A percentile compares a stretch with the other conserved stretches of the same genome.
Conservation (phyloP, 2,329 filamentous ascomycete genomes). For the Fusarium sp. region DNA sequence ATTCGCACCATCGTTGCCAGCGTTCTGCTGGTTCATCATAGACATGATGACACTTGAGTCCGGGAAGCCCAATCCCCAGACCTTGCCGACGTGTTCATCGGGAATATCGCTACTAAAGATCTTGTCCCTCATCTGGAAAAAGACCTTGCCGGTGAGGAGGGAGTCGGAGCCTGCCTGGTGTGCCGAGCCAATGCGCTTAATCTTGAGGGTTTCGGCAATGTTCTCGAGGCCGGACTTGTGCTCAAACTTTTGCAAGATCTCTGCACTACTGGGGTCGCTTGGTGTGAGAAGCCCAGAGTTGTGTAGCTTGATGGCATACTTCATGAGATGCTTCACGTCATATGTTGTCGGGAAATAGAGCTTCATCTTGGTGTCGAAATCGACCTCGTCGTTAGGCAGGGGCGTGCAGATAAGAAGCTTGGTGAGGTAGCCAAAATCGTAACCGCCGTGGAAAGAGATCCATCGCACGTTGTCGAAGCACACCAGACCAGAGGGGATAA, state of each 20-base stretch:
- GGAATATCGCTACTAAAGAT: constrained; percentile 88
- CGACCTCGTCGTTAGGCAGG: constrained; percentile 87
- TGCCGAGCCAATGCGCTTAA: constrained; percentile 86
- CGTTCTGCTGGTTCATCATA: constrained; percentile 51
- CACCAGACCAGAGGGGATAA: constrained; percentile 93
- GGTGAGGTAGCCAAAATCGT: constrained; percentile 97
- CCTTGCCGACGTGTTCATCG: constrained; percentile 86
- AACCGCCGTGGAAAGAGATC: constrained; percentile 98
- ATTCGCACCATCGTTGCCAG: constrained; percentile 44
- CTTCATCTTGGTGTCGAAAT: constrained; percentile 90
- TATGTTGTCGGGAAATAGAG: constrained; percentile 94
- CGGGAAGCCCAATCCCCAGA: constrained; percentile 89
- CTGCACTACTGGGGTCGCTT: constrained; percentile 72
- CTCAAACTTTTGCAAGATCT: constrained; percentile 86
- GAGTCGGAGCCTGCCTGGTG: constrained; percentile 96
- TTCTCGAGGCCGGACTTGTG: constrained; percentile 93
- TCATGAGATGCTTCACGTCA: constrained; percentile 98
- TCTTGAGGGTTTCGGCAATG: constrained; percentile 91
- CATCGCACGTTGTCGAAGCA: constrained; percentile 90
- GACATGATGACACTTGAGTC: constrained; percentile 62
- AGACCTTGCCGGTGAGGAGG: constrained; percentile 91
- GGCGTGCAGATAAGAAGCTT: constrained; percentile 89
- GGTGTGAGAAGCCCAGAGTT: constrained; percentile 72
- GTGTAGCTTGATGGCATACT: constrained; percentile 81
- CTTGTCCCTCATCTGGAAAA: constrained; percentile 90